phyloP scores from a whole-genome alignment of 2,329 filamentous ascomycete species.

The Talaromyces sp. region DNA sequence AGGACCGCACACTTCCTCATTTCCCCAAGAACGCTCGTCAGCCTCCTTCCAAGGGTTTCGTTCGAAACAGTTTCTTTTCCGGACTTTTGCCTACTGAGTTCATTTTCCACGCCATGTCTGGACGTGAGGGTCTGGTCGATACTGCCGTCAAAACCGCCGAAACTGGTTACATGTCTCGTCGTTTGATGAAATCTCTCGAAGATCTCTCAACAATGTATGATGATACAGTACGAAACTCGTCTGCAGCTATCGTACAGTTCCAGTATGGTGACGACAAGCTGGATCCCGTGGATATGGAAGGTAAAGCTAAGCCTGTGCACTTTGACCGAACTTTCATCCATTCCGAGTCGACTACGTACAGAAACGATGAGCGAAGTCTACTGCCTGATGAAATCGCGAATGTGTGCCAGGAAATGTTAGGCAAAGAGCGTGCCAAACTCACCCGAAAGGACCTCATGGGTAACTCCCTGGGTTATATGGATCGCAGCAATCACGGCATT shows the following conservation, averaged over 20 bases:
- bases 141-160: constrained; percentile 98
- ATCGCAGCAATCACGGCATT: constrained; percentile 66
- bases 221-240: constrained; percentile 89
- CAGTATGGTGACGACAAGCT: constrained; percentile 95
- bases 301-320: constrained; percentile 85
- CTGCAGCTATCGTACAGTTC: constrained; percentile 88
- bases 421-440: constrained; percentile 68
- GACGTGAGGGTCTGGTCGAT: constrained; percentile 97
- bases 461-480: constrained; percentile 68
- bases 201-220: constrained; percentile 94
- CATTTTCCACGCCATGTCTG: constrained; percentile 96
- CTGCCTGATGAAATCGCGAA: constrained; percentile 72
- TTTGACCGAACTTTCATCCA: constrained; percentile 92
- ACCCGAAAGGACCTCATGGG: constrained; percentile 63
- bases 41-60: constrained; percentile 95
- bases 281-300: constrained; percentile 98
- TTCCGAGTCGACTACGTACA: constrained; percentile 72
- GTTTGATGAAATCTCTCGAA: constrained; percentile 96
- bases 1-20: constrained; percentile 90
- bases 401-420: constrained; percentile 69
- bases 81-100: constrained; percentile 90
- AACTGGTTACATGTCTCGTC: constrained; percentile 97
- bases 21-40: constrained; percentile 92
- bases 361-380: constrained; percentile 73
- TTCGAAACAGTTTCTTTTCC: constrained; percentile 95